phyloP scores from a whole-genome alignment of 495 filamentous ascomycete genomes.

The Lineolata rhizophorae region DNA sequence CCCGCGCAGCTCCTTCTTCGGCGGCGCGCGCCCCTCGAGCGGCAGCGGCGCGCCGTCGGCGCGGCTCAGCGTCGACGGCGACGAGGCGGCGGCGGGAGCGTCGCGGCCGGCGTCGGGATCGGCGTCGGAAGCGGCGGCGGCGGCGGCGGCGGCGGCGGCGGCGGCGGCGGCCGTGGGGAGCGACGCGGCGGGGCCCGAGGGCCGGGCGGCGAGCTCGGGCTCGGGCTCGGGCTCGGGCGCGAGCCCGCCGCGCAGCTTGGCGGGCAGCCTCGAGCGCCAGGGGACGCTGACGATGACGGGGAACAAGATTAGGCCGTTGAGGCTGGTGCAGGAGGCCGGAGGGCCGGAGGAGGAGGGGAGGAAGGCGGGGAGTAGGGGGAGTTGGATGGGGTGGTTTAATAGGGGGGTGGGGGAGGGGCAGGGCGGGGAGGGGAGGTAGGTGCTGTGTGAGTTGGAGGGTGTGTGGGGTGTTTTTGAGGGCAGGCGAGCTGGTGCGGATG shows the following conservation, averaged over 20 bases:
- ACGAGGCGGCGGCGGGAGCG: conserved; percentile 5
- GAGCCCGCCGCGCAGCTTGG: conserved; percentile 10
- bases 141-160: conserved; percentile 3
- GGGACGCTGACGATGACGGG: conserved; percentile 36
- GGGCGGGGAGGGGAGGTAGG: background rate
- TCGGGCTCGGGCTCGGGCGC: conserved; percentile 1
- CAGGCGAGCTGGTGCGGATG: no score
- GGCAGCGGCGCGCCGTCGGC: conserved; percentile 16
- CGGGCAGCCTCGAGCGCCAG: conserved; percentile 3
- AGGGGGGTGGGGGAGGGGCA: background rate
- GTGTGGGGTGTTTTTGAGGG: no score
- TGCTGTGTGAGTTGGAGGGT: no score
- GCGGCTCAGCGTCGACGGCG: no score
- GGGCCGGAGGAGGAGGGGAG: conserved; percentile 25
- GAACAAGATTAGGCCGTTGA: conserved; percentile 62
- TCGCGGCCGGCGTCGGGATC: conserved; percentile 1
- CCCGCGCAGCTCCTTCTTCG: conserved; percentile 28
- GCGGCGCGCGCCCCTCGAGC: conserved; percentile 3
- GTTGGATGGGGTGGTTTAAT: conserved; percentile 28
- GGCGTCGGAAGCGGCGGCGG: background rate
- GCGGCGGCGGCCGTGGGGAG: conserved; percentile 2
- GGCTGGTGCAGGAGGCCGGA: conserved; percentile 56
- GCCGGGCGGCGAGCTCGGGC: conserved; percentile 1
- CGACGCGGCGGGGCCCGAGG: conserved; percentile 1
- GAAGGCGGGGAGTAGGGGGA: conserved; percentile 36